Base-by-base conservation (phyloP, 2,329 filamentous ascomycete genomes). In the Microcyclosporella mali region DNA sequence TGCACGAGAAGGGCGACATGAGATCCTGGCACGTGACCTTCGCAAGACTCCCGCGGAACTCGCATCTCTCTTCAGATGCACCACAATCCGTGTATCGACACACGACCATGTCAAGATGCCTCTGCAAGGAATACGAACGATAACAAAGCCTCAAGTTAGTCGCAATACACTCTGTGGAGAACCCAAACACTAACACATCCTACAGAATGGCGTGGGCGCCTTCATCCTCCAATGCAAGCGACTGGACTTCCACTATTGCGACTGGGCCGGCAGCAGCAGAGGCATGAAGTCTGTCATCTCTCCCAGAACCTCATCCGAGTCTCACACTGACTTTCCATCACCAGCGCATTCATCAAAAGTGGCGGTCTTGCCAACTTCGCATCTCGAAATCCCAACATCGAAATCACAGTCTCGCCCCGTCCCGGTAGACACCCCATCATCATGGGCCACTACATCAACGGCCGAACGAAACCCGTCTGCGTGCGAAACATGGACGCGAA, bases 211-310 rank as follows among this genome's bases (percentile, higher is more conserved):
- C 75, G 77, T 97, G 56, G 90, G 90, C 60, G 86, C 89, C 65
- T 97, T 97, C 74, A 87, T 98, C 68, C 79, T 95, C 45, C 90
- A 95, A 73, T 98, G 92, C 81, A 94, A 88, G 75, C 85, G 84
- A 63, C 74, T 98, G 66, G 87, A 95, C 66, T 87, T 98, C 63
- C 86, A 94, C 72, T 98, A 95, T 73, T 97, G 92, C 74, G 88
- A 97, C 75, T 89, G 85, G 79, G 87, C 85, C 45, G 92, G 89
- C 51, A 94, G 87, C 66, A 97, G 90, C 29, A 81, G 73, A 61
- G 92, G 92, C 63, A 95, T 97, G 88, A 92, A 94, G 86, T 92
- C 74, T 51, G 77, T 63, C 31, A 25, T 25, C 21, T 25, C 17
- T 14, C 33, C 31, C 47, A 31, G 3, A 14, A 14, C 33, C 9